Base-by-base conservation (phyloP, 768 basidiomycete species). In the Serendipita sp. region DNA sequence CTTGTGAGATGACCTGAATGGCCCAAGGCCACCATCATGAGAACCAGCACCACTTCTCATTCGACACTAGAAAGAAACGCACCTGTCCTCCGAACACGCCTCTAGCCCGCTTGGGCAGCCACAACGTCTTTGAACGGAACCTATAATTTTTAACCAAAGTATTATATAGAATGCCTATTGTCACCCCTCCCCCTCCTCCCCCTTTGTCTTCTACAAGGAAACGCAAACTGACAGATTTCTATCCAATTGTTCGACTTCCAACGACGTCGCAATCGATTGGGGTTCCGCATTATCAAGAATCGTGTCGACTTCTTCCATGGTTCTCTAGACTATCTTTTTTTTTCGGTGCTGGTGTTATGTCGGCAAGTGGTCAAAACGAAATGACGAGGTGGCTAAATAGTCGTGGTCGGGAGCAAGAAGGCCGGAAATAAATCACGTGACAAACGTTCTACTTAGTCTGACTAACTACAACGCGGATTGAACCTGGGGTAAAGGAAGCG, bases 1-100 rank as follows among this genome's bases (percentile, higher is more conserved):
- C 90, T 69, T 92, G 90, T 41, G 86, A 89, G 66, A 93, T 90
- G 63, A 92, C 90, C 72, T 91, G 88, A 34, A 26, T 28, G 30
- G 42, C 14, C 22, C 34, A 1, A 20, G n/a, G 45, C 7, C 5
- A 48, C 42, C 20, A 48, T 5, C 45, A 9, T 48, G 45, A 38
- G 34, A 7, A 38, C 34, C 34, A 38, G 5, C 34, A 14, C 14
- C 34, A 14, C 34, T 14, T 5, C 5, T 17, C 45, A 9, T 3
- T 48, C n/a, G 9, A n/a, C 7, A 2, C n/a, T 7, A 7, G 9
- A n/a, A 43, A 7, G 38, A 5, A 7, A 38, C 38, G 38, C 14
- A 66, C 66, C 65, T 66, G 67, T 2, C 90, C 90, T 64, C 90
- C 90, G 68, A 88, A 92, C 14, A 89, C 88, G 16, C 89, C 88